Base-by-base conservation (phyloP, 768 basidiomycete genomes). In the Tricholoma hemisulphureum region DNA sequence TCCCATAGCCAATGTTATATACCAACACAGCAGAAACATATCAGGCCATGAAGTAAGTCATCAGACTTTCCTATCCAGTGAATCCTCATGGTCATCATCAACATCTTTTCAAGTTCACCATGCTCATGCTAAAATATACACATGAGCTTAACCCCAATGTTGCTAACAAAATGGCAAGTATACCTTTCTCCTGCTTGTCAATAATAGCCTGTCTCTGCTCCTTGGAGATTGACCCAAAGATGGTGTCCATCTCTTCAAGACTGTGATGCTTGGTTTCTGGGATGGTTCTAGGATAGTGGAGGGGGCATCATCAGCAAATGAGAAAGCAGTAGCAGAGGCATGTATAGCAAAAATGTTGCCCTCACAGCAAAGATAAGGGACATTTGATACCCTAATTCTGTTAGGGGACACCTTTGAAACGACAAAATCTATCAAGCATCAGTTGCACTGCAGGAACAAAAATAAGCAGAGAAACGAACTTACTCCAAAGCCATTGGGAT, bases 401-500 rank as follows among this genome's bases (percentile, higher is more conserved):
- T 77, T 76, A 2, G 86, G 91, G 6, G 89, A 90, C 6, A 45
- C 21, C 21, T 13, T 45, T 11, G 43, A 24, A 14, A 45, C 43
- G 13, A 45, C 43, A 11, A 90, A 91, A 71, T 88, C 88, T 88
- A 57, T 3, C 52, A 13, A 14, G 13, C 0, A 39, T n/a, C 26
- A 9, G 6, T 34, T 18, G 49, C 13, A 10, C 2, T 7, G 18
- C 39, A 7, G 53, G 14, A 9, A 29, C 45, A 11, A 7, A 18
- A 14, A 18, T 11, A 5, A 48, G 16, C 77, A 78, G 48, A 14
- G 16, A 16, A 13, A 29, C 2, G 43, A 45, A 32, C 65, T 4
- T 53, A 88, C 88, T 92, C 81, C 83, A 92, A 6, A 94, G 71
- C 91, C 91, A 93, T 58, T 94, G 93, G 2, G 89, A 84, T 10